A percentile compares a stretch with the other conserved stretches of the same genome.
phyloP scores from a whole-genome alignment of 441 rosid species.

The Arabidopsis lyrata region DNA sequence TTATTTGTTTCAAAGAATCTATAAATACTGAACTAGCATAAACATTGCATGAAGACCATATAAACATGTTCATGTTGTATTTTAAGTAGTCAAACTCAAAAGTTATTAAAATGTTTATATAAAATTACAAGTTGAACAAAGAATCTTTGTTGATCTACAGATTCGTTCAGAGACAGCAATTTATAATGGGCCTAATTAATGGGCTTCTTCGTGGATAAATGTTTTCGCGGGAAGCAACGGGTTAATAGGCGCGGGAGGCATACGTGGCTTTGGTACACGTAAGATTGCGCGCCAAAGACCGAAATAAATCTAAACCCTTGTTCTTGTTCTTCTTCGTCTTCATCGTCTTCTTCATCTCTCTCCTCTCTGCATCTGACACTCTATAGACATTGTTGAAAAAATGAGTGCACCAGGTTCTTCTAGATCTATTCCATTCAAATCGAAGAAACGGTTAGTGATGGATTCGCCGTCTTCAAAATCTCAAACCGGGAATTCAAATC shows the following conservation, averaged over 20 bases:
- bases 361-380: background rate
- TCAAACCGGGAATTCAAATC: conserved; percentile 36
- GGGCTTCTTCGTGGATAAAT: background rate
- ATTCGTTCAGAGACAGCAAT: background rate
- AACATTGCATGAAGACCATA: background rate
- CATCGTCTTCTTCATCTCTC: background rate
- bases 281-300: conserved; percentile 51
- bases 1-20: background rate
- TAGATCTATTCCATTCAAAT: conserved; percentile 50
- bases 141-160: background rate
- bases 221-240: conserved; percentile 72
- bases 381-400: background rate
- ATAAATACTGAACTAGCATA: conserved; percentile 14
- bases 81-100: background rate
- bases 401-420: conserved; percentile 50
- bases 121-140: background rate
- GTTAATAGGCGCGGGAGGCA: conserved; percentile 53
- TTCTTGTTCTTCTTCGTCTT: background rate
- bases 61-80: background rate
- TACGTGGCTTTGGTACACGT: conserved; percentile 54
- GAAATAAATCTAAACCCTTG: conserved; percentile 26
- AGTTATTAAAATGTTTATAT: background rate
- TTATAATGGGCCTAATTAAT: conserved; percentile 25
- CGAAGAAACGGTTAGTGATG: conserved; percentile 49
- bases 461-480: conserved; percentile 39